Evolutionary conservation across 345 rosid species (phyloP), one percentile per base, ranked within the genome.

Genomic region (Populus deltoides): DNA sequence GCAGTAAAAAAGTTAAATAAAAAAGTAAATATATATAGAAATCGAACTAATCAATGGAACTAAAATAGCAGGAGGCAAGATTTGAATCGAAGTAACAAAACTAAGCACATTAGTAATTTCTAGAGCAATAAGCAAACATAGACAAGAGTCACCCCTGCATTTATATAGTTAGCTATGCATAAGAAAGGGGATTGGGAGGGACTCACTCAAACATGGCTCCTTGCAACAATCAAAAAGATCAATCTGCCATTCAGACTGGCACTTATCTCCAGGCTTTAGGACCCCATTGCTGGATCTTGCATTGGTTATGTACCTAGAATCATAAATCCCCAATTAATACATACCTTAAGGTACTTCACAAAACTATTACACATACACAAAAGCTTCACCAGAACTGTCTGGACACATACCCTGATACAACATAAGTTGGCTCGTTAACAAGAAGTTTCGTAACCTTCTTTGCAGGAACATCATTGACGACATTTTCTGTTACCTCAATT

Each of bases 171-270:
- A 18, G 51, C 51, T 15, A 12, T 47, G 51, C 5, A 12, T 13
- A 65, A 59, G 5, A 10, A 65, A 6, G 6, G 68, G 66, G 62
- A 22, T 74, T 2, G 70, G 0, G 43, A 27, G 25, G 25, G 66
- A 80, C 86, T 71, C 74, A 83, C 86, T 75, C 62, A 84, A 68
- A 72, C 80, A 78, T 36, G 86, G 86, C 31, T 80, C 84, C 39
- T 59, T 68, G 69, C 77, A 75, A 62, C 84, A 84, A 75, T 75
- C 84, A 24, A 86, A 81, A 72, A 79, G 80, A 75, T 76, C 76
- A 76, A 73, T 27, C 39, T 57, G 77, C 81, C 84, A 77, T 39
- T 79, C 73, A 9, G 67, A 74, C 66, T 49, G 63, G 36, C 69
- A 24, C 16, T 38, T 25, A 27, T 43, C 81, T 55, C 43, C 80